Conservation (phyloP, 192 early-diverging fungal species). For the Powellomyces hirtus region DNA sequence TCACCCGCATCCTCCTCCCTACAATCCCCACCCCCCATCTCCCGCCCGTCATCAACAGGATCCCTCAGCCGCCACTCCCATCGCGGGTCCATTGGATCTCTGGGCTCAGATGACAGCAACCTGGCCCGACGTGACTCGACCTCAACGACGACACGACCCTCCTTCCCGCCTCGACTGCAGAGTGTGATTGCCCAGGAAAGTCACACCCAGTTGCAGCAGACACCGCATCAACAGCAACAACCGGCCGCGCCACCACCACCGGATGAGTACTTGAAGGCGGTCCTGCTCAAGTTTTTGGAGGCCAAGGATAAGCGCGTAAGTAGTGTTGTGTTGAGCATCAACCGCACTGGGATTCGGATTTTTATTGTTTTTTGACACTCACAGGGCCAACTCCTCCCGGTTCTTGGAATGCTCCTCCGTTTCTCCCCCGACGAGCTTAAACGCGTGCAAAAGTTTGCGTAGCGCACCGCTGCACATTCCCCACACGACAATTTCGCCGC, state of each 20-base stretch:
- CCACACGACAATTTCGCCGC: too few relatives aligned
- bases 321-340: too few relatives aligned
- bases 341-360: too few relatives aligned
- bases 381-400: constrained; percentile 62
- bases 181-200: background rate
- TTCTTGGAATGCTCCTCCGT: constrained; percentile 62
- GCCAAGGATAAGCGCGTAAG: constrained; percentile 66
- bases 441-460: constrained; percentile 44
- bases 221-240: too few relatives aligned
- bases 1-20: background rate
- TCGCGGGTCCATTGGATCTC: constrained; percentile 1
- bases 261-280: constrained; percentile 62
- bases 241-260: background rate
- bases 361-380: background rate
- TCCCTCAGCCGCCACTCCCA: constrained; percentile 5
- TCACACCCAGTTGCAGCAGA: too few relatives aligned
- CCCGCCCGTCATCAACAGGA: constrained; percentile 16
- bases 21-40: constrained; percentile 23
- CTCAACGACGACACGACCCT: background rate
- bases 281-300: constrained; percentile 75
- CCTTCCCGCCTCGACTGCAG: background rate
- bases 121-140: too few relatives aligned
- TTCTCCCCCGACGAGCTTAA: constrained; percentile 69
- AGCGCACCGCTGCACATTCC: too few relatives aligned
- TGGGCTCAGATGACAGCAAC: constrained; percentile 2